Evolutionary conservation across 2,329 filamentous ascomycete species (phyloP).

Genomic region (Ceratocystis harringtonii): DNA sequence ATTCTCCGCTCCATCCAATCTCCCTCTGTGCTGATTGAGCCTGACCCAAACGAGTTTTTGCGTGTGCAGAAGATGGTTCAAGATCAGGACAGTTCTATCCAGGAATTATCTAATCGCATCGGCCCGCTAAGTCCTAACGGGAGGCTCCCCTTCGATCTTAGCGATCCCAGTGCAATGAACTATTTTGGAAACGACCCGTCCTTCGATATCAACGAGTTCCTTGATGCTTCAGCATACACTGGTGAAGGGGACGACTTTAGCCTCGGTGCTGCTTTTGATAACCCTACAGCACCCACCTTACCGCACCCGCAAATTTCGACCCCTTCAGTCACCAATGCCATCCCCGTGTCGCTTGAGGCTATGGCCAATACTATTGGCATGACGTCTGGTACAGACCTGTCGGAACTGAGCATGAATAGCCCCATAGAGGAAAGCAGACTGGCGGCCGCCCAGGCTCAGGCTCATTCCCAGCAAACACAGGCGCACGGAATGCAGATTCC

Average conservation of each 20-base stretch:
- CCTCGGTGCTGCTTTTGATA: slow-evolving; percentile 8
- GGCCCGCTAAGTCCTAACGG: slow-evolving; percentile 70
- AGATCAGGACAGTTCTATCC: slow-evolving; percentile 63
- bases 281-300: background rate
- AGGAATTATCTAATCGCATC: slow-evolving; percentile 57
- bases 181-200: slow-evolving; percentile 23
- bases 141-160: slow-evolving; percentile 52
- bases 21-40: slow-evolving; percentile 47
- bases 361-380: slow-evolving; percentile 1
- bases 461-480: slow-evolving; percentile 5
- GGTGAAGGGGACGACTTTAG: slow-evolving; percentile 31
- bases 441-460: background rate
- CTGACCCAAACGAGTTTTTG: slow-evolving; percentile 62
- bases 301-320: background rate
- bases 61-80: slow-evolving; percentile 63
- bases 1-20: slow-evolving; percentile 33
- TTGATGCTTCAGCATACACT: slow-evolving; percentile 28
- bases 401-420: slow-evolving; percentile 15
- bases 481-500: slow-evolving; percentile 2
- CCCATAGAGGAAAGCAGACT: slow-evolving; percentile 6
- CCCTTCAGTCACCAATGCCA: background rate
- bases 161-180: slow-evolving; percentile 25
- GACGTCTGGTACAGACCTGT: slow-evolving; percentile 12
- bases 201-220: slow-evolving; percentile 30
- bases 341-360: background rate